These are phyloP conservation scores for Talaromyces adpressus DNA, from an alignment of 495 filamentous ascomycete genomes.

Conservation along the genomic window DNA sequence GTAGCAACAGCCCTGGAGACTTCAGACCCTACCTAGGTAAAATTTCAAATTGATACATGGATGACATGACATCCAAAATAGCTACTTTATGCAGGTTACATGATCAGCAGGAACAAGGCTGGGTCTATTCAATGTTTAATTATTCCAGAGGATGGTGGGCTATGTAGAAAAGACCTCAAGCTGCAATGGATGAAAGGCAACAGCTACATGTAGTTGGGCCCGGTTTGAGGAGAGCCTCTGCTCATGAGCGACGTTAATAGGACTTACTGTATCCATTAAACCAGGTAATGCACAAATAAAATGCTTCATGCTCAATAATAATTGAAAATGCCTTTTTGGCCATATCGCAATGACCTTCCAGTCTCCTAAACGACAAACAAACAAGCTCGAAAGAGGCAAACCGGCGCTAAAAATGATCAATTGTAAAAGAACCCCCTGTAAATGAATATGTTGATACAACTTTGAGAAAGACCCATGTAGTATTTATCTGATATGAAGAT, in stretches of 20 bases:
- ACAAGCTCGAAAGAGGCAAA: neutral
- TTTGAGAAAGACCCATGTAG: neutral
- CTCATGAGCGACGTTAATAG: neutral
- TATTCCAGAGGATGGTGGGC: no score
- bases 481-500: constrained; percentile 1
- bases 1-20: no score
- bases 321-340: neutral
- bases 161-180: no score
- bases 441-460: constrained; percentile 6
- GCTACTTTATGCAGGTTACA: no score
- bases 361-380: neutral
- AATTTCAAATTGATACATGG: no score
- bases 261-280: neutral
- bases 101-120: no score
- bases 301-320: neutral
- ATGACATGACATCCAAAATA: no score
- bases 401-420: constrained; percentile 6
- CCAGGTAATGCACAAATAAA: neutral
- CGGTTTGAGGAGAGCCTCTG: neutral
- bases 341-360: neutral
- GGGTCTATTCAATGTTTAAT: no score
- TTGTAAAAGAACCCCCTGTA: neutral
- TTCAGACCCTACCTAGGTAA: no score
- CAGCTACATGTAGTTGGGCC: no score
- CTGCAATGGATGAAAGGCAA: no score